A percentile compares a stretch with the other conserved stretches of the same genome.
Evolutionary conservation across 192 early-diverging fungal genomes (phyloP).

Genomic region (Diversispora eburnea): DNA sequence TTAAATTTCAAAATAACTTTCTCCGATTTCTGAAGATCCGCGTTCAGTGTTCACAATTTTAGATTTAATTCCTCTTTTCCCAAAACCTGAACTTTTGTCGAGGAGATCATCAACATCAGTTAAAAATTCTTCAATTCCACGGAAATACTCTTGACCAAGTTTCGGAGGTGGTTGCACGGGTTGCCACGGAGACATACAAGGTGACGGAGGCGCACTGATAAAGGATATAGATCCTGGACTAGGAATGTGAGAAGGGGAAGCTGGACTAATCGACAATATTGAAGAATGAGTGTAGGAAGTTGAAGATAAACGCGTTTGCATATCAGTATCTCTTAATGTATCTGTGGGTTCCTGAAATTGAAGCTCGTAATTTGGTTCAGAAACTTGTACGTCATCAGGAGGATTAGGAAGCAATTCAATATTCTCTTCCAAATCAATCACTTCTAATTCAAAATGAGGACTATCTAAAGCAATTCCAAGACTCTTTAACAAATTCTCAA

Average conservation of each 20-base stretch:
- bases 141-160: neutral
- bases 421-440: neutral
- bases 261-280: neutral
- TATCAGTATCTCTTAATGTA: neutral
- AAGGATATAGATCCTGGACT: neutral
- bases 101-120: neutral
- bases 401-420: neutral
- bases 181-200: neutral
- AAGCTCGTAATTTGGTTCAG: neutral
- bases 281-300: neutral
- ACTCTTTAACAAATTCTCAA: constrained; percentile 1
- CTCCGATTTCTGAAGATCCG: no score
- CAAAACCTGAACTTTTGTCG: neutral
- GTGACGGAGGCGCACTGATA: neutral
- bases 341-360: neutral
- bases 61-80: neutral
- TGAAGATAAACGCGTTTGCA: neutral
- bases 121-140: neutral
- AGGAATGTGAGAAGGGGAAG: neutral
- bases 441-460: constrained; percentile 6
- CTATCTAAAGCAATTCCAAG: neutral
- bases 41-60: no score
- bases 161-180: neutral
- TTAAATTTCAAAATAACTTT: no score
- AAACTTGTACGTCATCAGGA: neutral